These are phyloP conservation scores for Hypoxylon sp. DNA, from an alignment of 2,329 filamentous ascomycete genomes.

Conservation along the genomic window DNA sequence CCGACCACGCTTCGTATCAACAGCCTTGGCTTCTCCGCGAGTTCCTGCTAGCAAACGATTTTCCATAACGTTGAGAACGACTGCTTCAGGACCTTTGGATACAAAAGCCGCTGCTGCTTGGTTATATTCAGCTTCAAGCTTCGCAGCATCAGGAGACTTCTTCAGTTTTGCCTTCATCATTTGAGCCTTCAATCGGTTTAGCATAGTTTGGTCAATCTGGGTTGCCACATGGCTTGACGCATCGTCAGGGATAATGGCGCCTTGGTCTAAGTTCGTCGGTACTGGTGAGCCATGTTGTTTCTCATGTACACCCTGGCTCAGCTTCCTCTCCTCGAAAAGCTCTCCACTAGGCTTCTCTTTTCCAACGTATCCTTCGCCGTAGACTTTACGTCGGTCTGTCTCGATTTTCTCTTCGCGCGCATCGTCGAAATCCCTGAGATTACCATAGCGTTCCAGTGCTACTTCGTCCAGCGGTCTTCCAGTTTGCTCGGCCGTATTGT, in stretches of 20 bases:
- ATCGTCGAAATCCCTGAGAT: conserved; percentile 86
- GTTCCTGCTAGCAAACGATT: conserved; percentile 84
- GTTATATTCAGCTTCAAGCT: conserved; percentile 86
- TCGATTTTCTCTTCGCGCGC: conserved; percentile 94
- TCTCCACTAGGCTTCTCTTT: conserved; percentile 91
- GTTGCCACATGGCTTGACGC: conserved; percentile 56
- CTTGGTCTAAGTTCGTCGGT: conserved; percentile 58
- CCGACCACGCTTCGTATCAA: conserved; percentile 81
- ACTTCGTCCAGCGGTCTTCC: conserved; percentile 81
- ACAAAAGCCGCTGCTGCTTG: conserved; percentile 71
- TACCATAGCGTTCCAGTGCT: conserved; percentile 82
- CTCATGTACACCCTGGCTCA: conserved; percentile 61
- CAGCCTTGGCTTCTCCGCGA: conserved; percentile 75
- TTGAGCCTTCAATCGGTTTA: conserved; percentile 91
- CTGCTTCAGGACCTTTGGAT: conserved; percentile 68
- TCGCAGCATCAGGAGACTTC: conserved; percentile 75
- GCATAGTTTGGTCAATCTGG: conserved; percentile 75
- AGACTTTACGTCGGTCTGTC: conserved; percentile 80
- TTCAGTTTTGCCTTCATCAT: conserved; percentile 96
- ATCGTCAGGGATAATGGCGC: conserved; percentile 65
- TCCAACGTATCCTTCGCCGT: conserved; percentile 84
- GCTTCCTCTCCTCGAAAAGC: conserved; percentile 77
- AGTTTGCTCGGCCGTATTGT: conserved; percentile 78
- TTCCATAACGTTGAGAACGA: conserved; percentile 88
- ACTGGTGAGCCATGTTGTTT: conserved; percentile 44